Evolutionary conservation across 2,329 filamentous ascomycete species (phyloP), one percentile per base, ranked within the genome.

Genomic region (Stachybotrys echinatus): DNA sequence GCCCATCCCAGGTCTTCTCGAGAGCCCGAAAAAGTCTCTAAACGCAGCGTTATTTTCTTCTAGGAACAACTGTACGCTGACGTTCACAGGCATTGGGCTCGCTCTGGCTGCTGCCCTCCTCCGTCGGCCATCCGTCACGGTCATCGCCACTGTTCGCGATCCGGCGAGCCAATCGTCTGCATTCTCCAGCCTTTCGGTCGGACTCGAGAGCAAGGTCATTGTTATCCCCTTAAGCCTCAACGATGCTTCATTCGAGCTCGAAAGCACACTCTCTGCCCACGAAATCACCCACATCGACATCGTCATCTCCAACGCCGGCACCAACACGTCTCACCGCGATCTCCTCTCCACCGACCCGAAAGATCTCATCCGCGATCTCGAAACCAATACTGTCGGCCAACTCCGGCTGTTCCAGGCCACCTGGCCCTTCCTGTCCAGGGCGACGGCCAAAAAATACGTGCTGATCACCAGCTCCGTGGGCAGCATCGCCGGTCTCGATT

Each of bases 301-400:
- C 10, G 70, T 81, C 5, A 72, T 83, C 48, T 73, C 77, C 48
- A 82, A 81, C 57, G 77, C 78, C 6, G 55, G 49, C n/a, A 23
- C 37, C 8, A n/a, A 37, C 3, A n/a, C 22, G n/a, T 31, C n/a
- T 20, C 52, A 47, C 42, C 21, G 17, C 20, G 22, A 14, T 12
- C 46, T 51, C 10, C 46, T 54, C 4, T 23, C 48, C 18, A 52
- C 53, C 4, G 20, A 49, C 6, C 23, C 47, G 12, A 46, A 50
- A 4, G 23, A 21, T 6, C 51, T 50, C 18, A 47, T 48, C 18
- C 20, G 40, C 17, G 53, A 52, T 40, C 50, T 51, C 38, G 47
- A 53, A 17, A 45, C 50, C 49, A 56, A 54, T 21, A 58, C 73
- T 0, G 56, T 69, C 20, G 72, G 71, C 3, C 59, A 70, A 2